These are phyloP conservation scores for Paramecium pentaurelia DNA, from an alignment of 73 alveolate species.

Conservation along the genomic window DNA sequence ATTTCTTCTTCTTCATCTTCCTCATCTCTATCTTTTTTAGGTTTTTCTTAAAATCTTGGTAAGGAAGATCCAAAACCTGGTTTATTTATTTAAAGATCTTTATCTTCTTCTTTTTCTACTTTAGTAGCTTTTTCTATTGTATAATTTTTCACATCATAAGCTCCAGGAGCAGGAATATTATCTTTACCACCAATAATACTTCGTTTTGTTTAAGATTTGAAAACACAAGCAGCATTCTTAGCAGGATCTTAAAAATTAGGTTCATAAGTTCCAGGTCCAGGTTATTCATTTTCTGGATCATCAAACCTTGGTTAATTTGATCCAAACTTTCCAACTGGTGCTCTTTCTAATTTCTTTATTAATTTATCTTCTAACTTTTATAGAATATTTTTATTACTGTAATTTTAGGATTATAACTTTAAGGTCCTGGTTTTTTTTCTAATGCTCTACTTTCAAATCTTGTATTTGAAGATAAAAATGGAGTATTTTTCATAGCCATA, in stretches of 20 bases:
- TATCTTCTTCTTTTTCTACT: conserved; percentile 24
- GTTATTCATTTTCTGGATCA: not conserved
- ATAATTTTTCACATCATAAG: conserved; percentile 28
- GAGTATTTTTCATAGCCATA: not conserved
- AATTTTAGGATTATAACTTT: conserved; percentile 8
- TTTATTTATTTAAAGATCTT: conserved; percentile 11
- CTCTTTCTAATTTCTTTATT: conserved; percentile 31
- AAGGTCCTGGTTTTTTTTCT: conserved; percentile 35
- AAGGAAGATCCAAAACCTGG: conserved; percentile 47
- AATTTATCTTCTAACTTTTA: not conserved
- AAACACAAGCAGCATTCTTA: conserved; percentile 20
- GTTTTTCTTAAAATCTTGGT: conserved; percentile 40
- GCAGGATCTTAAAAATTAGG: not conserved
- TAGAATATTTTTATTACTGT: not conserved
- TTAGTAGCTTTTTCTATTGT: conserved; percentile 8
- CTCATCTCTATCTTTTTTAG: not conserved
- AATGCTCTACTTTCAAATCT: not conserved
- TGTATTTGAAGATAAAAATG: conserved; percentile 29
- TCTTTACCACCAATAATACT: not conserved
- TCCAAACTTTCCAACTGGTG: conserved; percentile 47
- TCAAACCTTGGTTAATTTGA: conserved; percentile 39
- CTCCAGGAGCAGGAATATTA: conserved; percentile 35
- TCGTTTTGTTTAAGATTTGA: conserved; percentile 22
- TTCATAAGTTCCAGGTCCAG: conserved; percentile 44
- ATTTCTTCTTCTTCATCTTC: not conserved